Evolutionary conservation across 2,329 filamentous ascomycete species (phyloP).

Genomic region (Penicillium sp.): DNA sequence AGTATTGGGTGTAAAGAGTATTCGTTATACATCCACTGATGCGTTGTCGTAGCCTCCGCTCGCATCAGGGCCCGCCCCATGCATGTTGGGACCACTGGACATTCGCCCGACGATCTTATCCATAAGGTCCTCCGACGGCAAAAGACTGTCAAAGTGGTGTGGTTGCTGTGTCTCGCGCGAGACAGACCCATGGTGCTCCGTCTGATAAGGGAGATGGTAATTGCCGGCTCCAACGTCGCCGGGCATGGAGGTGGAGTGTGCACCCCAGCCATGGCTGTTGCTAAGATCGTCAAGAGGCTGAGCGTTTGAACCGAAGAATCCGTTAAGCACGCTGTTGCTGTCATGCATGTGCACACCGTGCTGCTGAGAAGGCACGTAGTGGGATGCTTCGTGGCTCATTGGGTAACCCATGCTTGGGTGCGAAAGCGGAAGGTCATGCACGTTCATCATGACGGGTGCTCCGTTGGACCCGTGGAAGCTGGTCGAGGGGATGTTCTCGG

Average conservation of each 20-base stretch:
- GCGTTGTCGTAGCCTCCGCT: constrained; percentile 32
- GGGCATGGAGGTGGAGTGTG: constrained; percentile 30
- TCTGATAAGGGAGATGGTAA: constrained; percentile 34
- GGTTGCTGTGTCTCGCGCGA: constrained; percentile 34
- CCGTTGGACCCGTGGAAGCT: constrained; percentile 30
- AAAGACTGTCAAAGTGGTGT: constrained; percentile 33
- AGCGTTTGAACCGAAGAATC: constrained; percentile 31
- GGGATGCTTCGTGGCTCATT: constrained; percentile 31
- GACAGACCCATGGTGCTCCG: constrained; percentile 31
- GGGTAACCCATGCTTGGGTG: constrained; percentile 32
- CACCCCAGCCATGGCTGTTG: constrained; percentile 29
- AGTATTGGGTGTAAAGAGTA: constrained; percentile 10
- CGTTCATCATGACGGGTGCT: constrained; percentile 33
- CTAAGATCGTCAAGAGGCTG: constrained; percentile 38
- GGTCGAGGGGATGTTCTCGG: constrained; percentile 31
- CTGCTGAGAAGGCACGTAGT: constrained; percentile 35
- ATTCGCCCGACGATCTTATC: constrained; percentile 39
- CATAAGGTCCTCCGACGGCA: constrained; percentile 37
- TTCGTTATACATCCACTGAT: constrained; percentile 31
- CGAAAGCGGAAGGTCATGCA: constrained; percentile 36
- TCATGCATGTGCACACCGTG: constrained; percentile 32
- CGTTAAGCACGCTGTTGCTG: constrained; percentile 32
- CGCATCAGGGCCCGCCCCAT: constrained; percentile 35
- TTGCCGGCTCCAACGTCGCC: constrained; percentile 31
- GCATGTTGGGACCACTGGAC: constrained; percentile 32